A percentile compares a stretch with the other conserved stretches of the same genome.
Evolutionary conservation across 139 green algal genomes (phyloP).

Genomic region (Closterium sp.): DNA sequence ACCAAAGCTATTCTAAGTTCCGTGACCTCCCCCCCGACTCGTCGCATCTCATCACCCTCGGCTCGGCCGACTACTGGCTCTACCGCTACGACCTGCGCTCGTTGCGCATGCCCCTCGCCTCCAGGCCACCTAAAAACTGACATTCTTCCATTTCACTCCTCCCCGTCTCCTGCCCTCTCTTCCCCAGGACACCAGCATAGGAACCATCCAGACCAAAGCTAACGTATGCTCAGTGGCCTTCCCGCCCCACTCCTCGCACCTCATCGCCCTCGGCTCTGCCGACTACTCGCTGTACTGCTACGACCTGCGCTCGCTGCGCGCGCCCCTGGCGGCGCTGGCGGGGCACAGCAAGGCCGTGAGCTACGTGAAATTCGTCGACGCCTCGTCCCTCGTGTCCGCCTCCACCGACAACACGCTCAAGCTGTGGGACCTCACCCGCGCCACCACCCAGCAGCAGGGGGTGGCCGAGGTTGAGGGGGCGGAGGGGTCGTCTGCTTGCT

Average conservation of each 20-base stretch:
- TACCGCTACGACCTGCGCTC: neutral
- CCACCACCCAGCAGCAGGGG: neutral
- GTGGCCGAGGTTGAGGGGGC: too few species aligned
- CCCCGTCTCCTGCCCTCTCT: neutral
- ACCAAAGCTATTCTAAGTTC: too few species aligned
- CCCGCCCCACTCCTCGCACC: conserved; percentile 59
- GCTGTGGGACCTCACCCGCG: conserved; percentile 57
- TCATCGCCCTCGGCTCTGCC: conserved; percentile 78
- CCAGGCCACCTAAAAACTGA: neutral
- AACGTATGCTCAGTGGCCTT: conserved; percentile 88
- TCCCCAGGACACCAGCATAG: conserved; percentile 45
- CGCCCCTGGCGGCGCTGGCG: conserved; percentile 54
- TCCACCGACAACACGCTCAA: conserved; percentile 64
- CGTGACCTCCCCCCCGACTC: too few species aligned
- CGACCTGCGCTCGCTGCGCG: conserved; percentile 44
- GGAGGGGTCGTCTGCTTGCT: conserved; percentile 9
- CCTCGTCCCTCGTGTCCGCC: conserved; percentile 48
- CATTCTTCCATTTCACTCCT: neutral
- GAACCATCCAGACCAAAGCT: conserved; percentile 61
- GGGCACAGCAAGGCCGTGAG: conserved; percentile 78
- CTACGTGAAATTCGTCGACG: conserved; percentile 56
- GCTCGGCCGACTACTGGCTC: too few species aligned
- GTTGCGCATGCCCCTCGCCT: neutral
- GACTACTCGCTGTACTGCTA: conserved; percentile 73
- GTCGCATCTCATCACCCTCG: too few species aligned